Percentiles rank a stretch among this genome's conserved stretches.
These are phyloP conservation scores for Kalanchoe fedtschenkoi DNA, from an alignment of 164 flowering plant species.

Conservation along the genomic window DNA sequence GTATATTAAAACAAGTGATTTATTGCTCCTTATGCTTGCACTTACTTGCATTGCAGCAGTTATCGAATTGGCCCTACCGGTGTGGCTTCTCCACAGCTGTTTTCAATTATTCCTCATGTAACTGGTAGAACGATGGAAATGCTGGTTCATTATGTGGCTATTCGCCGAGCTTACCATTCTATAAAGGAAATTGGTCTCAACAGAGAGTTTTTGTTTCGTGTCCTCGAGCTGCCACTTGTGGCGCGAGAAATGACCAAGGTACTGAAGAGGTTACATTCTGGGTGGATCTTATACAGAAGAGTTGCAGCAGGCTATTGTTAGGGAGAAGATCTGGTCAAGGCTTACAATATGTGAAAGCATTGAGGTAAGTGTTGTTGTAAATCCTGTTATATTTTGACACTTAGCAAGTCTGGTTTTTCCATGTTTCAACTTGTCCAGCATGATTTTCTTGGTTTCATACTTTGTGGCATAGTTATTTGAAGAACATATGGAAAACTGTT, in stretches of 20 bases:
- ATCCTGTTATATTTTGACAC: neutral
- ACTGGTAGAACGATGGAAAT: constrained; percentile 91
- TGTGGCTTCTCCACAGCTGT: constrained; percentile 75
- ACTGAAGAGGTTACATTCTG: constrained; percentile 79
- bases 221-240: constrained; percentile 71
- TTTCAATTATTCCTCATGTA: constrained; percentile 63
- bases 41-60: constrained; percentile 74
- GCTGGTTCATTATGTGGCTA: constrained; percentile 65
- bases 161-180: constrained; percentile 55
- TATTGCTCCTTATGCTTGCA: constrained; percentile 73
- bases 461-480: too few relatives aligned
- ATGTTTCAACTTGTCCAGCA: neutral
- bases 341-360: constrained; percentile 92
- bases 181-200: constrained; percentile 72
- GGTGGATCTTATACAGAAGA: constrained; percentile 82
- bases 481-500: neutral
- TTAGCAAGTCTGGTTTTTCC: neutral
- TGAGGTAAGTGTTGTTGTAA: constrained; percentile 46
- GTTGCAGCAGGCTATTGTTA: constrained; percentile 73
- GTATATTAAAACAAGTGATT: constrained; percentile 35
- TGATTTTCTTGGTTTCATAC: neutral
- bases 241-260: constrained; percentile 42
- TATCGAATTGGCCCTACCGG: constrained; percentile 83
- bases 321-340: constrained; percentile 94
- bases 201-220: constrained; percentile 88